Evolutionary conservation across 2,329 filamentous ascomycete species (phyloP).

Genomic region (Rhynchosporium graminicola): DNA sequence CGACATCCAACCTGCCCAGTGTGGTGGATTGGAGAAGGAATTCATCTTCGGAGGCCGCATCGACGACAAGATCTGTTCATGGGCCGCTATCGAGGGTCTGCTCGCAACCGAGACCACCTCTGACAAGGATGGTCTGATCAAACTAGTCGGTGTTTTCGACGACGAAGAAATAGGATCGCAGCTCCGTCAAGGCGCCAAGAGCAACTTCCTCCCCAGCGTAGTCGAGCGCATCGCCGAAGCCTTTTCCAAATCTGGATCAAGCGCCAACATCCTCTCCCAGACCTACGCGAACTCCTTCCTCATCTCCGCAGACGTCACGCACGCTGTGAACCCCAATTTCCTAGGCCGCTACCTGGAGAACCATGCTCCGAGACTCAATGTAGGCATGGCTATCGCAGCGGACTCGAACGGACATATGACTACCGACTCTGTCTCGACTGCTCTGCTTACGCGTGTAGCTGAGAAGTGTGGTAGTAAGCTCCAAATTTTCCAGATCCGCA

Average conservation of each 20-base stretch:
- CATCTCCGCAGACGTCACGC: constrained; percentile 88
- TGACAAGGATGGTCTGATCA: constrained; percentile 68
- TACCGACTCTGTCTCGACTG: constrained; percentile 82
- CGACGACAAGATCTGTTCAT: constrained; percentile 97
- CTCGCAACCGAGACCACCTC: constrained; percentile 61
- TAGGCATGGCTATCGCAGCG: constrained; percentile 76
- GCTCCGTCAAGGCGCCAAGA: constrained; percentile 83
- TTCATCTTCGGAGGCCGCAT: constrained; percentile 95
- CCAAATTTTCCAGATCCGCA: constrained; percentile 93
- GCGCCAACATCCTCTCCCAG: constrained; percentile 68
- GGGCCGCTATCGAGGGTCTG: constrained; percentile 83
- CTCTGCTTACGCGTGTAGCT: constrained; percentile 77
- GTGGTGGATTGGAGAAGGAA: constrained; percentile 84
- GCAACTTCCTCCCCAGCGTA: constrained; percentile 82
- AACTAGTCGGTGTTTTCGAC: constrained; percentile 92
- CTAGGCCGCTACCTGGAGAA: constrained; percentile 77
- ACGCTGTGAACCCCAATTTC: constrained; percentile 96
- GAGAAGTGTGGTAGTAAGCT: constrained; percentile 70
- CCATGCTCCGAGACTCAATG: constrained; percentile 85
- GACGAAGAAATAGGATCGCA: constrained; percentile 94
- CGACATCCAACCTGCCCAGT: constrained; percentile 81
- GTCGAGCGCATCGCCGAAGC: constrained; percentile 81
- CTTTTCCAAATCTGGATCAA: constrained; percentile 50
- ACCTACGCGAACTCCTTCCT: constrained; percentile 93
- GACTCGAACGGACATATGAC: constrained; percentile 97